Percentiles rank a stretch among this genome's conserved stretches.
These are phyloP conservation scores for Chlamydomonas sp. DNA, from an alignment of 139 green algal species.

Conservation along the genomic window DNA sequence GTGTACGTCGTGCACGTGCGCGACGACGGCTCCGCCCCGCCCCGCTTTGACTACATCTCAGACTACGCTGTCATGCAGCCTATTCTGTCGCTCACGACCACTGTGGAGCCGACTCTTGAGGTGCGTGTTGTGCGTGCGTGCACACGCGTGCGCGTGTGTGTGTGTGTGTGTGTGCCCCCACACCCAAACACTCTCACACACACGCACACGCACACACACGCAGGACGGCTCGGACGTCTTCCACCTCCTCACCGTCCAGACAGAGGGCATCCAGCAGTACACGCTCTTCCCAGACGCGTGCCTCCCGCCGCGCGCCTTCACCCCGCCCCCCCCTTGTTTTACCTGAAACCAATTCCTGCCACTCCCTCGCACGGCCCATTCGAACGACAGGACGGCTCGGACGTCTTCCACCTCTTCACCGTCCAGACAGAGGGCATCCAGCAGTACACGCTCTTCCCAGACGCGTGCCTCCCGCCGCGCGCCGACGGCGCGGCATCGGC, in stretches of 20 bases:
- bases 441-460: conserved; percentile 68
- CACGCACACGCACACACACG: background rate
- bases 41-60: conserved; percentile 54
- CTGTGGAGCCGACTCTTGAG: conserved; percentile 13
- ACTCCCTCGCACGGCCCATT: no score
- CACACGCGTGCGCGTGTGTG: no score
- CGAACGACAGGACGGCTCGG: conserved; percentile 11
- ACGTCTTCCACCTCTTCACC: conserved; percentile 26
- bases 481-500: no score
- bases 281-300: conserved; percentile 53
- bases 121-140: no score
- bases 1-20: conserved; percentile 64
- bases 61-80: conserved; percentile 66
- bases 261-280: conserved; percentile 82
- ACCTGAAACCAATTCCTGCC: no score
- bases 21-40: background rate
- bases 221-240: conserved; percentile 18
- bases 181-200: no score
- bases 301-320: no score
- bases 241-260: conserved; percentile 44
- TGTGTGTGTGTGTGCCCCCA: no score
- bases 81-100: conserved; percentile 62
- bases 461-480: conserved; percentile 52
- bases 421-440: conserved; percentile 73
- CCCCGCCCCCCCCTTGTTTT: no score